Percentiles rank a stretch among this genome's conserved stretches.
phyloP scores from a whole-genome alignment of 2,329 filamentous ascomycete genomes.

The Domatiomyces catenatus region DNA sequence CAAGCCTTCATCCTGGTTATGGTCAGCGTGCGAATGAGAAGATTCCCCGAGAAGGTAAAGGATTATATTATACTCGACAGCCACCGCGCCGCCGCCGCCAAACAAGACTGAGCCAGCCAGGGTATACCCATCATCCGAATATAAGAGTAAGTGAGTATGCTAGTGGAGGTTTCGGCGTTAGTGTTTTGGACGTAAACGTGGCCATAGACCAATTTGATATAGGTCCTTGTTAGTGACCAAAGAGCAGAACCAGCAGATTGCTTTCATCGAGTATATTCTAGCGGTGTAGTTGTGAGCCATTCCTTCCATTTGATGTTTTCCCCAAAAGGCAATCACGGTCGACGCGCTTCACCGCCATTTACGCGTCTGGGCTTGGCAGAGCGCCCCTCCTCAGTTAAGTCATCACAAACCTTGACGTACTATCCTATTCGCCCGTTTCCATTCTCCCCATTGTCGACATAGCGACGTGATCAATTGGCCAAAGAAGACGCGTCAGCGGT shows the following conservation, averaged over 20 bases:
- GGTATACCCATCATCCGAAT: background rate
- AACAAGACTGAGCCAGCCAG: slow-evolving; percentile 1
- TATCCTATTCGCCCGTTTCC: background rate
- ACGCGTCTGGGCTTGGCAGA: too few relatives aligned
- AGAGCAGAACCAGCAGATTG: background rate
- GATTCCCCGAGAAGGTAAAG: slow-evolving; percentile 13
- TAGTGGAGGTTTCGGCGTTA: slow-evolving; percentile 1
- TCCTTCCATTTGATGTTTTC: too few relatives aligned
- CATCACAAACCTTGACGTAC: too few relatives aligned
- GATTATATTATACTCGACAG: slow-evolving; percentile 6
- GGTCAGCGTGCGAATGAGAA: slow-evolving; percentile 10
- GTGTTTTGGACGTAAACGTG: background rate
- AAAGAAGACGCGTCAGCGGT: background rate
- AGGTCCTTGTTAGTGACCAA: background rate
- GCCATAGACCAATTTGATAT: background rate
- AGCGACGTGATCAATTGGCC: background rate
- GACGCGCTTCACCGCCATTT: too few relatives aligned
- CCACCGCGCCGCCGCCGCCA: too few relatives aligned
- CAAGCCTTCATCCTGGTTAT: slow-evolving; percentile 10
- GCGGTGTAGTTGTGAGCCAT: background rate
- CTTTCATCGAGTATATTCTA: background rate
- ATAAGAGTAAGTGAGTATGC: too few relatives aligned
- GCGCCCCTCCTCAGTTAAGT: too few relatives aligned
- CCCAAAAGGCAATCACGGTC: too few relatives aligned
- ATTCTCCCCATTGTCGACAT: background rate